Percentiles rank a stretch among this genome's conserved stretches.
These are phyloP conservation scores for Pythium chondricola DNA, from an alignment of 352 stramenopile genomes.

Conservation along the genomic window DNA sequence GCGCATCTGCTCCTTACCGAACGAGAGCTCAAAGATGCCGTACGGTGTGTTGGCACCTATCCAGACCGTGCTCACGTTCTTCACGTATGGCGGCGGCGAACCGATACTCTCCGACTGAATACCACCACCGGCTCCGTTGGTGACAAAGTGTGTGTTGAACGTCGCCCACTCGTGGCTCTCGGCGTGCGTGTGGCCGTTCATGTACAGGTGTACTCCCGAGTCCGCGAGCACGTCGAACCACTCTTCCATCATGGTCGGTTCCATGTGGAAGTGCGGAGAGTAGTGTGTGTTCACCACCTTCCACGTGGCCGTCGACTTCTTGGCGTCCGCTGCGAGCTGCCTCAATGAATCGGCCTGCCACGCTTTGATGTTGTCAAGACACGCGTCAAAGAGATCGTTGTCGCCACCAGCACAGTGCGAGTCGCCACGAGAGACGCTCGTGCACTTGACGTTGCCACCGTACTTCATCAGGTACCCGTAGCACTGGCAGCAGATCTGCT, in stretches of 20 bases:
- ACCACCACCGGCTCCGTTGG: slow-evolving; percentile 59
- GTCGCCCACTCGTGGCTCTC: slow-evolving; percentile 60
- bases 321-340: slow-evolving; percentile 45
- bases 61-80: slow-evolving; percentile 42
- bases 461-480: slow-evolving; percentile 68
- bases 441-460: slow-evolving; percentile 27
- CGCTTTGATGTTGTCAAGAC: slow-evolving; percentile 41
- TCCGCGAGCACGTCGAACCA: slow-evolving; percentile 49
- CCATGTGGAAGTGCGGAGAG: slow-evolving; percentile 69
- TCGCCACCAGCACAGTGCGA: slow-evolving; percentile 42
- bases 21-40: slow-evolving; percentile 68
- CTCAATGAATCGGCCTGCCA: slow-evolving; percentile 58
- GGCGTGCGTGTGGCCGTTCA: slow-evolving; percentile 73
- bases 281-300: slow-evolving; percentile 79
- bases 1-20: slow-evolving; percentile 43
- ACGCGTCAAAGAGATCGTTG: slow-evolving; percentile 52
- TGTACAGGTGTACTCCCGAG: slow-evolving; percentile 45
- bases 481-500: slow-evolving; percentile 76
- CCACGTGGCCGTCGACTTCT: slow-evolving; percentile 49
- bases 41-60: slow-evolving; percentile 50
- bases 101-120: slow-evolving; percentile 74
- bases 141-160: slow-evolving; percentile 74
- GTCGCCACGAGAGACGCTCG: slow-evolving; percentile 39
- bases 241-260: slow-evolving; percentile 53
- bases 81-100: slow-evolving; percentile 36